phyloP scores from a whole-genome alignment of 805 yeast genomes.

The Limtongia smithiae region DNA sequence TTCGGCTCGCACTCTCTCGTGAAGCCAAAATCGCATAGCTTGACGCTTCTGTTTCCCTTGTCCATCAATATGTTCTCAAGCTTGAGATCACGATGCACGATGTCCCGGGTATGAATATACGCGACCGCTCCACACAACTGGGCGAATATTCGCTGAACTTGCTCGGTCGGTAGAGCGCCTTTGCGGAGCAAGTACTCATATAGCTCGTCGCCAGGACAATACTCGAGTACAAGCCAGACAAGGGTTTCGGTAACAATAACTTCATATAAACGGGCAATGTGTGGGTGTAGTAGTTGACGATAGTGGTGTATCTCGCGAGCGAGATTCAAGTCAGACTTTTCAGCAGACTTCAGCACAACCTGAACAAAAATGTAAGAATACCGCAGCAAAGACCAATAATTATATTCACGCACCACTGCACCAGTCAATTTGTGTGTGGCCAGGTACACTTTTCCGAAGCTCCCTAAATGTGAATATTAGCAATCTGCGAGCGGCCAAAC shows the following conservation, averaged over 20 bases:
- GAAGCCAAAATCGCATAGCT: constrained; percentile 90
- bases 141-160: constrained; percentile 42
- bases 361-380: constrained; percentile 5
- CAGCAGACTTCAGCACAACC: constrained; percentile 78
- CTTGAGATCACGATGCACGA: constrained; percentile 75
- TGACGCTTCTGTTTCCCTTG: constrained; percentile 65
- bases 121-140: constrained; percentile 60
- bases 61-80: constrained; percentile 61
- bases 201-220: constrained; percentile 66
- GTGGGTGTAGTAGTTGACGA: constrained; percentile 75
- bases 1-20: constrained; percentile 69
- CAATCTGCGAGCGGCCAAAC: no score
- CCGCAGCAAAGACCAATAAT: background rate
- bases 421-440: constrained; percentile 75
- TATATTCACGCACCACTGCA: constrained; percentile 44
- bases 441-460: constrained; percentile 86
- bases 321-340: constrained; percentile 72
- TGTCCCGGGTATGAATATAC: constrained; percentile 71
- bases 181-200: constrained; percentile 36
- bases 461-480: no score
- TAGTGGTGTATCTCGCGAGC: constrained; percentile 90
- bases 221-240: constrained; percentile 87
- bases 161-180: constrained; percentile 42
- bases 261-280: constrained; percentile 81
- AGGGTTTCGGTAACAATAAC: constrained; percentile 73